Evolutionary conservation across 768 basidiomycete genomes (phyloP).

Genomic region (Trametes cubensis): DNA sequence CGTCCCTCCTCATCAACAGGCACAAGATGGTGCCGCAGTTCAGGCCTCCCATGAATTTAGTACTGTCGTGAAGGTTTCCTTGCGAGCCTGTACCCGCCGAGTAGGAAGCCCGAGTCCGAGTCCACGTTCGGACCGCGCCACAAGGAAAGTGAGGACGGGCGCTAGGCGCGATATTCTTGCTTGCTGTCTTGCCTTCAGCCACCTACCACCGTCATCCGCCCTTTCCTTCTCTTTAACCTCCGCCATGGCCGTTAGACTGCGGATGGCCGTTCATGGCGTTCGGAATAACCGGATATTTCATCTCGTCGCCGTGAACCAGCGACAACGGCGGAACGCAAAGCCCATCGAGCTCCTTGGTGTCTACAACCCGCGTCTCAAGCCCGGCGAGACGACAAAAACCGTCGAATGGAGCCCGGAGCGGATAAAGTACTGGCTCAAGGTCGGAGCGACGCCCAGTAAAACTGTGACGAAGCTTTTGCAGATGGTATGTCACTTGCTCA

Average conservation of each 20-base stretch:
- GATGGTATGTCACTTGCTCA: slow-evolving; percentile 78
- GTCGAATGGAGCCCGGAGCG: slow-evolving; percentile 91
- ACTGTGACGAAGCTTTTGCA: slow-evolving; percentile 77
- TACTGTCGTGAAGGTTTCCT: too few species aligned
- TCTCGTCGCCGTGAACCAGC: slow-evolving; percentile 79
- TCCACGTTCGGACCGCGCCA: neutral
- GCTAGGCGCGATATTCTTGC: neutral
- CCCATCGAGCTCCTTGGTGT: slow-evolving; percentile 88
- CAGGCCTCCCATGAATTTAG: too few species aligned
- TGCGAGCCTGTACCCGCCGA: too few species aligned
- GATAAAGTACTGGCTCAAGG: slow-evolving; percentile 85
- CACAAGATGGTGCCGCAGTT: too few species aligned
- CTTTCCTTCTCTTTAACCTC: neutral
- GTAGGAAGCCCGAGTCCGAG: too few species aligned
- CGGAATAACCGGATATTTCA: slow-evolving; percentile 79
- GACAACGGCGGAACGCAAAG: slow-evolving; percentile 74
- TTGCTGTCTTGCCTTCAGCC: slow-evolving; percentile 2
- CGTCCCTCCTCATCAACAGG: too few species aligned
- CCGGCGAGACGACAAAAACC: slow-evolving; percentile 61
- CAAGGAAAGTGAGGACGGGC: neutral
- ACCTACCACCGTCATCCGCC: neutral
- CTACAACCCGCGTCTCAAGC: slow-evolving; percentile 70
- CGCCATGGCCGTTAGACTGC: slow-evolving; percentile 81
- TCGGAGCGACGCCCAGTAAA: slow-evolving; percentile 82
- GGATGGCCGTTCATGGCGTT: slow-evolving; percentile 80